Evolutionary conservation across 108 stramenopile species (phyloP), one percentile per base, ranked within the genome.

Genomic region (Nitzschia inconspicua): DNA sequence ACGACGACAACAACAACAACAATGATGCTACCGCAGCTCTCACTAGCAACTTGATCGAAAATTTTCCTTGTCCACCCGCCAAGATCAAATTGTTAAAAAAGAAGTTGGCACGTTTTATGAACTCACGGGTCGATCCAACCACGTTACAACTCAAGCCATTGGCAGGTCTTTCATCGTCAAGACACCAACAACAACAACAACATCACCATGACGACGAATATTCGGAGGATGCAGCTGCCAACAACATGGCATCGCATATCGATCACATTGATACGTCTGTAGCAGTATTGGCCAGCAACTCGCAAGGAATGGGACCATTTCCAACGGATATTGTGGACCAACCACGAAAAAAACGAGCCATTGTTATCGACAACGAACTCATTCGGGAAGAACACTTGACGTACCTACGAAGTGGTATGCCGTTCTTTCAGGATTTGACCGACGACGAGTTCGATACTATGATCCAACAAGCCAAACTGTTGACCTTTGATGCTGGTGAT

Each of bases 11-110:
- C n/a, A n/a, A n/a, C n/a, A n/a, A n/a, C n/a, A n/a, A n/a, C n/a
- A n/a, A n/a, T n/a, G n/a, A n/a, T n/a, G n/a, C n/a, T n/a, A n/a
- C n/a, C n/a, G n/a, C n/a, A n/a, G n/a, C n/a, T n/a, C n/a, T n/a
- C n/a, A n/a, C n/a, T n/a, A 26, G 56, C 36, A 70, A 79, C 2
- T 55, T 84, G 5, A 77, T 85, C n/a, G 87, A 88, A 44, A 83
- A 73, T 30, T 88, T 88, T 55, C 82, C 81, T 20, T 88, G 87
- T 61, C 81, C 81, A 6, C 83, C 83, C 0, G 62, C 72, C 39
- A 88, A 88, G 47, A 56, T 85, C 32, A 76, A 79, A 23, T 54
- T 83, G 52, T 58, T 88, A 28, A 78, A 73, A 70, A 68, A 80
- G 16, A 88, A 84, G 53, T 47, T 89, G 40, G 72, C 75, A 1